A percentile compares a stretch with the other conserved stretches of the same genome.
These are phyloP conservation scores for Fusarium burgessii DNA, from an alignment of 2,329 filamentous ascomycete genomes.

Conservation along the genomic window DNA sequence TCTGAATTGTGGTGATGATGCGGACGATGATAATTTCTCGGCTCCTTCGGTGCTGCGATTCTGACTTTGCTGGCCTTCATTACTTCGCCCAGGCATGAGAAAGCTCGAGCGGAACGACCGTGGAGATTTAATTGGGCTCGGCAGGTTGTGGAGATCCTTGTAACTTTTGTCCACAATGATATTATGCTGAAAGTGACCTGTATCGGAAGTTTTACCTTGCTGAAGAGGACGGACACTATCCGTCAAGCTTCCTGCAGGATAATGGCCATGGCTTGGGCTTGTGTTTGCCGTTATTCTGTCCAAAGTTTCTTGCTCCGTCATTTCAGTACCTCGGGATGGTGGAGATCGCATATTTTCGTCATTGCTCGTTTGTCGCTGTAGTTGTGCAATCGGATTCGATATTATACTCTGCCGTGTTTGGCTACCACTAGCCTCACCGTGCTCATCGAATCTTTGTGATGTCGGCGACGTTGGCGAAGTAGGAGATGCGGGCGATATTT, in stretches of 20 bases:
- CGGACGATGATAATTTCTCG: constrained; percentile 85
- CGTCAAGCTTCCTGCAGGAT: constrained; percentile 71
- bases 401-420: constrained; percentile 67
- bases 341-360: constrained; percentile 70
- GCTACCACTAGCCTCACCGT: constrained; percentile 59
- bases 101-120: constrained; percentile 83
- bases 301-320: constrained; percentile 78
- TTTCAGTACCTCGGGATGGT: constrained; percentile 82
- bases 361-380: constrained; percentile 47
- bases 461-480: constrained; percentile 31
- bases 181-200: constrained; percentile 56
- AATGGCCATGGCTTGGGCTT: constrained; percentile 74
- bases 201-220: constrained; percentile 59
- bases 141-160: constrained; percentile 62
- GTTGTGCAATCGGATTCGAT: constrained; percentile 59
- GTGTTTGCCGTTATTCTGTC: constrained; percentile 80
- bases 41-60: constrained; percentile 74
- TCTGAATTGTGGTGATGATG: constrained; percentile 77
- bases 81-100: constrained; percentile 70
- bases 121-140: constrained; percentile 76
- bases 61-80: constrained; percentile 59
- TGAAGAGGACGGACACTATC: constrained; percentile 86
- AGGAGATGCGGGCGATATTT: constrained; percentile 45
- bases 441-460: constrained; percentile 52
- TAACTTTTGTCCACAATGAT: constrained; percentile 72